These are phyloP conservation scores for Exutisphaerella laricina DNA, from an alignment of 2,329 filamentous ascomycete species.

Conservation along the genomic window DNA sequence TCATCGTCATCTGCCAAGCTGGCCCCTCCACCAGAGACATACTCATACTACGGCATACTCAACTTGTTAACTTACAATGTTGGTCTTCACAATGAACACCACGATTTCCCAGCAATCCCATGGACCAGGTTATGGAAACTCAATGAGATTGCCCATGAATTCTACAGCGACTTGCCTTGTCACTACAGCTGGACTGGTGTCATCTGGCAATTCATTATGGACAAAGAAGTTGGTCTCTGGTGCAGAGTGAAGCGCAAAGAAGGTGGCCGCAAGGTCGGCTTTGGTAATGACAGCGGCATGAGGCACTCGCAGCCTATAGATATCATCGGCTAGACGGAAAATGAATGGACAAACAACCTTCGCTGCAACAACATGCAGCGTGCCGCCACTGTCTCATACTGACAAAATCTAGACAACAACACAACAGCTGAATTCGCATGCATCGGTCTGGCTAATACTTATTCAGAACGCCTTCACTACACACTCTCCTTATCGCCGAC, in stretches of 20 bases:
- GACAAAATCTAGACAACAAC: too few relatives aligned
- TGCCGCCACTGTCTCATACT: too few relatives aligned
- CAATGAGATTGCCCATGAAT: conserved; percentile 76
- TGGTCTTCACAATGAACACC: conserved; percentile 96
- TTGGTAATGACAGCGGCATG: conserved; percentile 3
- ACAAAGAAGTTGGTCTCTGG: conserved; percentile 81
- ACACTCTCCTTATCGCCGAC: too few relatives aligned
- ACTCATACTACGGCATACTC: conserved; percentile 89
- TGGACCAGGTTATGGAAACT: conserved; percentile 82
- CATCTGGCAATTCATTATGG: conserved; percentile 92
- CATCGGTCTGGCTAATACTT: too few relatives aligned
- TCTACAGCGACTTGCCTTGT: conserved; percentile 79
- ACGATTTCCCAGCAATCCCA: conserved; percentile 94
- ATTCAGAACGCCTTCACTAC: too few relatives aligned
- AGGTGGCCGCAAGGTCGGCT: conserved; percentile 59
- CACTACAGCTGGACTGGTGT: conserved; percentile 90
- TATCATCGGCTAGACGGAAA: conserved; percentile 10
- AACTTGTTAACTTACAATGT: conserved; percentile 97
- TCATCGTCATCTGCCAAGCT: conserved; percentile 42
- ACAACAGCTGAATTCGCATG: too few relatives aligned
- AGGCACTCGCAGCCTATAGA: conserved; percentile 16
- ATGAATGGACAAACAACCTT: conserved; percentile 1
- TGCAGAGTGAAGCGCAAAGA: conserved; percentile 90
- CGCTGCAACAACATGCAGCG: too few relatives aligned
- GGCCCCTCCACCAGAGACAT: conserved; percentile 67